Base-by-base conservation (phyloP, 257 asterid genomes). In the Cordia subcordata region DNA sequence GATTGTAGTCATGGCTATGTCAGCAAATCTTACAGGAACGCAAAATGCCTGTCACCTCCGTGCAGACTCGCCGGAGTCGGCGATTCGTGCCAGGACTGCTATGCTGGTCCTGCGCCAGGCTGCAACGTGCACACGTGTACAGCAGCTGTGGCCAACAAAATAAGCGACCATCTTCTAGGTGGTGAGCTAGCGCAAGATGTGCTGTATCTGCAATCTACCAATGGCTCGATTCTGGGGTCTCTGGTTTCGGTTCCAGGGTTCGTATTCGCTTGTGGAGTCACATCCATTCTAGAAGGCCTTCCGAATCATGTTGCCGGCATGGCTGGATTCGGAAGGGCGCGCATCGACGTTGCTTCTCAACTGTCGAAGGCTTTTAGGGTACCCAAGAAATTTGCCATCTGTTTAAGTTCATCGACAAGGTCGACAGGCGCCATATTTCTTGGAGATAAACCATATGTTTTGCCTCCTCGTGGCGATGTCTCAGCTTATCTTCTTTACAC, bases 111-210 rank as follows among this genome's bases (percentile, higher is more conserved):
- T 11, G 19, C 38, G 59, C 74, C 79, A 10, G 79, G 82, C 8
- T 75, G 85, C 69, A 75, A 70, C 40, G 59, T 66, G 35, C 63
- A 79, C 33, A 55, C 82, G 1, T 79, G 82, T 32, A 52, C 38
- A n/a, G 19, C 67, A 8, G 8, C 39, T 2, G 33, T 62, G 19
- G 68, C 67, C 54, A 70, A 77, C 58, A 58, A 68, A 17, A 53
- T 62, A 4, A 40, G 44, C 8, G 49, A 58, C 45, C 59, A 46
- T 35, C 53, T n/a, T 9, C 18, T 10, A 9, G 53, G 18, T 40
- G 85, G 79, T 4, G 77, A 72, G 51, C 66, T 79, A 44, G 77
- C 66, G 0, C 70, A 75, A 4, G 81, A 79, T 58, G 70, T 53
- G 49, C 13, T 64, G 0, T 73, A 67, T 45, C 53, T 78, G 35